Base-by-base conservation (phyloP, 1,284 basidiomycete species). In the Cryptococcus sp. region DNA sequence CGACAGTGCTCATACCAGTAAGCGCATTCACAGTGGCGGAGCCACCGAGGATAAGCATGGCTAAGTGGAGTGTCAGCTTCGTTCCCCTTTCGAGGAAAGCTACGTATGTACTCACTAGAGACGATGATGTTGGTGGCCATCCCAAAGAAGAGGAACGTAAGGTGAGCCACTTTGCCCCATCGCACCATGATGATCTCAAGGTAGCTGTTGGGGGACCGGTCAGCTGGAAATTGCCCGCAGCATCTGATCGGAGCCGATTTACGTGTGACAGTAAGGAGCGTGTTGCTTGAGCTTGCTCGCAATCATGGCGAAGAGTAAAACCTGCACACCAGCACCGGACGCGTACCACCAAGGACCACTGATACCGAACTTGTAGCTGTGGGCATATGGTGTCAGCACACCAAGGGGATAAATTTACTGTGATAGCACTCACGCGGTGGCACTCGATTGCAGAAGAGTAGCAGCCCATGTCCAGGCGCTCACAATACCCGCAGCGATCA, bases 401-500 rank as follows among this genome's bases (percentile, higher is more conserved):
- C 12, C 24, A 13, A n/a, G 9, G 37, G 21, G n/a, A 36, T 21
- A 11, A 33, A 36, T 18, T 4, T 33, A 5, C 9, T 9, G 9
- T 33, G 28, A 4, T 33, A 9, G 28, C 15, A 52, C 55, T 57
- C 33, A 68, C 55, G 66, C 66, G 1, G 66, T 70, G 0, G 79
- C 73, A 16, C 70, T 69, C 3, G 69, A 75, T 55, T 80, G 78
- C 6, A 49, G 24, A 0, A 81, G 67, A 0, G 79, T 81, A 0
- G 79, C 75, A 3, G 76, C 72, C 75, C 76, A 91, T 18, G 90
- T 91, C 78, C 78, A 79, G 0, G 75, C 77, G 1, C 63, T 60
- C 35, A 94, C 89, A 60, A 95, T 92, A 7, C 91, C 91, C 11
- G 89, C 84, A 0, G 91, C 92, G 57, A 95, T 92, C 43, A 96